phyloP scores from a whole-genome alignment of 768 basidiomycete genomes.

The Collybiopsis confluens region DNA sequence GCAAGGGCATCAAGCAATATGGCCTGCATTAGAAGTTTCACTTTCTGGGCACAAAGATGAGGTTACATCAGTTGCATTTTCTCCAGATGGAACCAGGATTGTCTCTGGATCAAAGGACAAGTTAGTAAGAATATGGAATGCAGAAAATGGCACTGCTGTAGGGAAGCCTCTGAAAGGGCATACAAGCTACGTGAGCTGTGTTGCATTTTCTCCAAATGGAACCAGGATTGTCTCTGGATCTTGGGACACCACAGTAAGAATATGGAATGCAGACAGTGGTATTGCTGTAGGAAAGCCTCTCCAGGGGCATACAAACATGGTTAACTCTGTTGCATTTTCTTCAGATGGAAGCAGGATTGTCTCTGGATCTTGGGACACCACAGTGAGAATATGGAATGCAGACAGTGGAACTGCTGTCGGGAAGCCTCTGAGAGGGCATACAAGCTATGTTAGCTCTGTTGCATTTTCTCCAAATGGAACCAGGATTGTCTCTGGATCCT shows the following conservation, averaged over 20 bases:
- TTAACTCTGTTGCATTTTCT: conserved; percentile 39
- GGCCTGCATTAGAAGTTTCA: neutral
- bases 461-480: no score
- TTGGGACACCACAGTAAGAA: neutral
- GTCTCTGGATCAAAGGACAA: neutral
- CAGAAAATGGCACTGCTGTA: neutral
- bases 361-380: no score
- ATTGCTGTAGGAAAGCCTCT: neutral
- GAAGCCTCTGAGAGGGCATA: no score
- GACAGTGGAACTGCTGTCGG: no score
- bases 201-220: neutral
- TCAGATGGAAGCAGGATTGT: conserved; percentile 36
- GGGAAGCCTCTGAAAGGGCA: neutral
- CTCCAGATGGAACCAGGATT: neutral
- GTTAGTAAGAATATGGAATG: neutral
- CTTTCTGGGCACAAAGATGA: conserved; percentile 3
- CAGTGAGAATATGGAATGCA: no score
- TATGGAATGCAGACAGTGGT: neutral
- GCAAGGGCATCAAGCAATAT: neutral
- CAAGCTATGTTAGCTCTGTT: no score
- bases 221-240: neutral
- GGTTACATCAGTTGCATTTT: neutral
- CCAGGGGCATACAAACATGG: neutral
- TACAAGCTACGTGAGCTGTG: neutral
- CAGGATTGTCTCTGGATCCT: no score